These are phyloP conservation scores for Penicillium simplicissimum DNA, from an alignment of 495 filamentous ascomycete genomes.

Conservation along the genomic window DNA sequence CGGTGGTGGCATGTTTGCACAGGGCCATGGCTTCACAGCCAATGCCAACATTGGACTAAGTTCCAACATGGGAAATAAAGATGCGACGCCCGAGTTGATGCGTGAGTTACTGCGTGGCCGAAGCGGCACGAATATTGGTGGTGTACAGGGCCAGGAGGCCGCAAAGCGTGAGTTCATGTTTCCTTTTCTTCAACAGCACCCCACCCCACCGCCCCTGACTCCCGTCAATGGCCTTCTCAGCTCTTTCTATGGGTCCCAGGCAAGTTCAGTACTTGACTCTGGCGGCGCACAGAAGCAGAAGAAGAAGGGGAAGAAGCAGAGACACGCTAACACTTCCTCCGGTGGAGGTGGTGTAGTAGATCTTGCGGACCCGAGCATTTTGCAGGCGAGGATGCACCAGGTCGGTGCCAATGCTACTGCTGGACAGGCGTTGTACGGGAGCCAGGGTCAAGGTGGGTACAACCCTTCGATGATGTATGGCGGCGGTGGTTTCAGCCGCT, in stretches of 20 bases:
- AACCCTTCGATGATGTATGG: slow-evolving; percentile 86
- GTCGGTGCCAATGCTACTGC: slow-evolving; percentile 63
- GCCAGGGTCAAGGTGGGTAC: slow-evolving; percentile 99
- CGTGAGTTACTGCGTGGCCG: slow-evolving; percentile 71
- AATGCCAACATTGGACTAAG: slow-evolving; percentile 70
- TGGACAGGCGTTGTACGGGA: slow-evolving; percentile 85
- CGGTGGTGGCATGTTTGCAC: slow-evolving; percentile 73
- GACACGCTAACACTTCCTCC: slow-evolving; percentile 99
- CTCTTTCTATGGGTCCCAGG: slow-evolving; percentile 86
- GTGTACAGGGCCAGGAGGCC: slow-evolving; percentile 69
- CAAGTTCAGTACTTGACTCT: slow-evolving; percentile 80
- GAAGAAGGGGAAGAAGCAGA: slow-evolving; percentile 99
- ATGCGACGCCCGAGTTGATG: slow-evolving; percentile 74
- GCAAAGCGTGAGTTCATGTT: slow-evolving; percentile 94
- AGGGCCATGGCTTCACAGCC: slow-evolving; percentile 72
- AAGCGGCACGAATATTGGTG: slow-evolving; percentile 56
- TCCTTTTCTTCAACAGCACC: slow-evolving; percentile 81
- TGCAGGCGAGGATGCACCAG: slow-evolving; percentile 96
- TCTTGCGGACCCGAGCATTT: slow-evolving; percentile 99
- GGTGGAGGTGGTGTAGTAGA: slow-evolving; percentile 97
- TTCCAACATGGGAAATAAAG: slow-evolving; percentile 64
- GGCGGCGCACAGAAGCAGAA: slow-evolving; percentile 84
- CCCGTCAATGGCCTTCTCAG: slow-evolving; percentile 82
- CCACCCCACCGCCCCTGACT: slow-evolving; percentile 84
- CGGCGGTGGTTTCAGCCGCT: slow-evolving; percentile 66